Base-by-base conservation (phyloP, 306 rosid genomes). In the Purshia tridentata region DNA sequence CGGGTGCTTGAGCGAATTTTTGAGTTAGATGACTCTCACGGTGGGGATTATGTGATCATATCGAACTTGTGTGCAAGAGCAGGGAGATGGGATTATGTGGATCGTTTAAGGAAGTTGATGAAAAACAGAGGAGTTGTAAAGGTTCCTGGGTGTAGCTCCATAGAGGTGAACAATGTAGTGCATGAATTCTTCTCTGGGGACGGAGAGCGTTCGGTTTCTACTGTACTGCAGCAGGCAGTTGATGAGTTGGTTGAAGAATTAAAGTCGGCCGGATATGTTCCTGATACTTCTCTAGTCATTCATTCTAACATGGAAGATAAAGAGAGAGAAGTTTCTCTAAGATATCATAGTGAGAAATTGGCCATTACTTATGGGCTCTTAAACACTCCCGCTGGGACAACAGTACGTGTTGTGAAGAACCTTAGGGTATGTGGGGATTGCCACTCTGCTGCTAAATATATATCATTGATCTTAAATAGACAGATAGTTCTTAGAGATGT, bases 291-390 rank as follows among this genome's bases (percentile, higher is more conserved):
- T 80, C 71, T 89, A 58, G 96, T 89, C 14, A 74, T 59, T 75
- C 90, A 92, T 76, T 82, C 89, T 20, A 88, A 84, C 76, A 82
- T 92, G 85, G 86, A 87, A 56, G 91, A 85, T 23, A 85, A 74
- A 76, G 89, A 87, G 69, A 92, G 82, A 78, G 94, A 92, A 72
- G 59, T 85, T 48, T 67, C 82, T 81, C 87, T 90, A 16, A 86
- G 98, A 74, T 90, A 90, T 78, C 98, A 90, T 56, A 86, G 98
- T 72, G 96, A 90, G 88, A 92, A 92, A 82, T 48, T 92, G 79
- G 98, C 92, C 78, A 86, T 88, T 78, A 79, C 92, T 63, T 92
- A 59, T 65, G 92, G 98, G 41, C 90, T 92, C 39, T 68, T 85
- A 65, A 92, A 85, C 76, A 85, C 98, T 51, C 79, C 90, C 14